Conservation (phyloP, 495 filamentous ascomycete genomes). For the Aspergillus baeticus region DNA sequence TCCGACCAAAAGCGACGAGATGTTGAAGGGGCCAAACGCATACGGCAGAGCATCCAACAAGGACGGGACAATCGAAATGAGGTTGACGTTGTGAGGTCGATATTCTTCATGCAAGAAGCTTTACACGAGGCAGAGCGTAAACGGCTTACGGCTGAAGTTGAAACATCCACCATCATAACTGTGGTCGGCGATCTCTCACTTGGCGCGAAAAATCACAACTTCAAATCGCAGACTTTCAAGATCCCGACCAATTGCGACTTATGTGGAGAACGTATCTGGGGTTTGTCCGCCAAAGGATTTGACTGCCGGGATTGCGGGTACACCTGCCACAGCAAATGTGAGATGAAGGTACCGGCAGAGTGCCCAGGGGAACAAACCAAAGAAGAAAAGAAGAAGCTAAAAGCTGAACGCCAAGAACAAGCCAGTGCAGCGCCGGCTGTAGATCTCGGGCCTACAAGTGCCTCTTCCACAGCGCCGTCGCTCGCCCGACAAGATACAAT, state of each 20-base stretch:
- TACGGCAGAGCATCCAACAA: conserved; percentile 71
- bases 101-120: conserved; percentile 78
- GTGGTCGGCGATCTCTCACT: conserved; percentile 88
- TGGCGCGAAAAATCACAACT: conserved; percentile 90
- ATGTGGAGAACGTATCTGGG: conserved; percentile 96
- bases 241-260: conserved; percentile 98
- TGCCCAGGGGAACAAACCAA: conserved; percentile 93
- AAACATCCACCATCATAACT: conserved; percentile 82
- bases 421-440: conserved; percentile 56
- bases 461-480: conserved; percentile 41
- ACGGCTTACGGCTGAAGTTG: conserved; percentile 84
- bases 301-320: conserved; percentile 95
- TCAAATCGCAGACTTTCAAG: conserved; percentile 96
- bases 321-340: conserved; percentile 97
- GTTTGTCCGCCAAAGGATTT: conserved; percentile 90
- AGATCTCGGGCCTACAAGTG: conserved; percentile 37
- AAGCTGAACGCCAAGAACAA: conserved; percentile 74
- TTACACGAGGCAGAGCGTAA: conserved; percentile 85
- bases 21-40: conserved; percentile 68
- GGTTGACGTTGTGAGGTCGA: conserved; percentile 69
- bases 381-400: conserved; percentile 91
- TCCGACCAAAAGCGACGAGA: conserved; percentile 81
- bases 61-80: conserved; percentile 85
- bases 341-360: conserved; percentile 96
- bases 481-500: conserved; percentile 85